Evolutionary conservation across 2,329 filamentous ascomycete species (phyloP), one percentile per base, ranked within the genome.

Genomic region (Cryphonectria japonica): DNA sequence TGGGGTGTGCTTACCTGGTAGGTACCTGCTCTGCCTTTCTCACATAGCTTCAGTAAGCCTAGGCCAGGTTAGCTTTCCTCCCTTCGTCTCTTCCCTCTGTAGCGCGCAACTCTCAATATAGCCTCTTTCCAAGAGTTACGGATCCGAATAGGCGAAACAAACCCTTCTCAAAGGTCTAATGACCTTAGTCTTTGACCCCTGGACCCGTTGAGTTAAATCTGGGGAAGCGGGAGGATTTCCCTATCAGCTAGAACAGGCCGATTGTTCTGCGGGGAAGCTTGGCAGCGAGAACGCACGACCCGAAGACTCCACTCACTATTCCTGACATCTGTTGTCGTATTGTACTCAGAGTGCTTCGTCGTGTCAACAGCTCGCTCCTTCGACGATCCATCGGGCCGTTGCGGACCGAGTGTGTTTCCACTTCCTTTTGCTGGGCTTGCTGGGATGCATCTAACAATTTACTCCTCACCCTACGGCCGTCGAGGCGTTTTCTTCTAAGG

Each of bases 151-250:
- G 34, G 34, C 34, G 34, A 34, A 34, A 3, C 34, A 1, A 29
- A 9, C 52, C 13, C 13, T 29, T 2, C 13, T n/a, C 3, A 57
- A 29, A 57, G 52, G 11, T 11, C n/a, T 2, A 11, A 19, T n/a
- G 26, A 57, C 13, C 14, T n/a, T 29, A 57, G 52, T 29, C 13
- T 14, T 26, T 14, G 52, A 60, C 57, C 57, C 6, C 19, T 60
- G 57, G 26, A n/a, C 32, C 6, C 32, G 13, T 57, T 13, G 50
- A n/a, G 26, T 16, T 34, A 41, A 59, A 66, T 57, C 64, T 52
- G 50, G 64, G 50, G 34, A 66, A 66, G 50, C 34, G 64, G 64
- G 43, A 29, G 32, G 14, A 37, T 66, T 34, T n/a, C 26, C 63
- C 26, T 6, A 54, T 66, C n/a, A 50, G 19, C 26, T 59, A 37